Percentiles rank a stretch among this genome's conserved stretches.
Evolutionary conservation across 2,329 filamentous ascomycete genomes (phyloP).

Genomic region (Zymoseptoria passerinii): DNA sequence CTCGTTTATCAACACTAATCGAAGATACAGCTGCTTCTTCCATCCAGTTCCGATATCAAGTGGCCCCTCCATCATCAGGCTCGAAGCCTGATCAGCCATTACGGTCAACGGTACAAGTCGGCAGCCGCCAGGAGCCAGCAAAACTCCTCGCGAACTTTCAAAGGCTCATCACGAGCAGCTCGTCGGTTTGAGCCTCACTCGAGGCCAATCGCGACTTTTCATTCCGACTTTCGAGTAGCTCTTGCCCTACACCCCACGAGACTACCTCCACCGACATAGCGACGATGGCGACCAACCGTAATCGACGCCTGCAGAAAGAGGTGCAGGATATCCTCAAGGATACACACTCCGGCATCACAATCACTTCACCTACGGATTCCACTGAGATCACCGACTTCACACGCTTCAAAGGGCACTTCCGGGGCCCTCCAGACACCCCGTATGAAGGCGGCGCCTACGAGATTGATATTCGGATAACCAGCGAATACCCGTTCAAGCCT

Average conservation of each 20-base stretch:
- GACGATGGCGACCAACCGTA: conserved; percentile 47
- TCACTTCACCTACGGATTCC: conserved; percentile 36
- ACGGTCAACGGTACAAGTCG: background rate
- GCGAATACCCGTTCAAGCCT: conserved; percentile 86
- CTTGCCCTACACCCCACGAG: background rate
- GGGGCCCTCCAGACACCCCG: conserved; percentile 82
- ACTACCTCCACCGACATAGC: background rate
- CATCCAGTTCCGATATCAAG: background rate
- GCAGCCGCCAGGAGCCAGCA: background rate
- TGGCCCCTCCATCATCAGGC: background rate
- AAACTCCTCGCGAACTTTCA: background rate
- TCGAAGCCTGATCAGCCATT: background rate
- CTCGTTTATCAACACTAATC: background rate
- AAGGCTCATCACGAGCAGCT: background rate
- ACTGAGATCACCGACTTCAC: conserved; percentile 61
- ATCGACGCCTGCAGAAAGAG: conserved; percentile 63
- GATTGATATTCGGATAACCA: conserved; percentile 80
- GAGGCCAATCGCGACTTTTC: background rate
- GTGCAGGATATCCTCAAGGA: conserved; percentile 67
- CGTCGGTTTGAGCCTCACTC: conserved; percentile 1
- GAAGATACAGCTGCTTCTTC: background rate
- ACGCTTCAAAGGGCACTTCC: conserved; percentile 74
- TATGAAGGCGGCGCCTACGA: conserved; percentile 79
- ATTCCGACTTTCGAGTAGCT: background rate
- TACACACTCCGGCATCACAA: conserved; percentile 65